Conservation (phyloP, 305 asterid genomes). For the Caryopteris hybrid region DNA sequence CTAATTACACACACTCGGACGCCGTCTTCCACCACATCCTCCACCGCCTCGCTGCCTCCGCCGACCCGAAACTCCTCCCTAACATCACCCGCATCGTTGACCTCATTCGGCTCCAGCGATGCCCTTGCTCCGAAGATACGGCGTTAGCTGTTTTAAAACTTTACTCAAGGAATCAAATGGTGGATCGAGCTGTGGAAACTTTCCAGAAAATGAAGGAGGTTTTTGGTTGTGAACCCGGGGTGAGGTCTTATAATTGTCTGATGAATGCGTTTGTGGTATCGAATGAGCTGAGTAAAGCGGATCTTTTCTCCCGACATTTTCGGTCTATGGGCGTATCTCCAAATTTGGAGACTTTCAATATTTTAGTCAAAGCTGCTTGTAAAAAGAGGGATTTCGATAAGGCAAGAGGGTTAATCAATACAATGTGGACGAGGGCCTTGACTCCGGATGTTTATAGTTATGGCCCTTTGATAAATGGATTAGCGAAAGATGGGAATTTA, state of each 20-base stretch:
- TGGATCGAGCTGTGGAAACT: slow-evolving; percentile 52
- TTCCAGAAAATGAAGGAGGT: slow-evolving; percentile 67
- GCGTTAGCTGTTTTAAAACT: slow-evolving; percentile 54
- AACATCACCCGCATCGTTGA: slow-evolving; percentile 43
- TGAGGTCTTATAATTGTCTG: slow-evolving; percentile 69
- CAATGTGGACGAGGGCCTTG: slow-evolving; percentile 45
- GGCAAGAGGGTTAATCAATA: slow-evolving; percentile 43
- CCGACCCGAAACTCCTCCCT: slow-evolving; percentile 35
- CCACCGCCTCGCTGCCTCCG: slow-evolving; percentile 61
- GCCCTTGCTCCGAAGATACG: slow-evolving; percentile 63
- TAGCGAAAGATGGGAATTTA: slow-evolving; percentile 55
- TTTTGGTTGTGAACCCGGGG: slow-evolving; percentile 71
- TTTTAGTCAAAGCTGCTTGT: slow-evolving; percentile 64
- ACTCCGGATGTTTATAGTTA: slow-evolving; percentile 68
- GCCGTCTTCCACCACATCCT: slow-evolving; percentile 68
- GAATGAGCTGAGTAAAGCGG: slow-evolving; percentile 60
- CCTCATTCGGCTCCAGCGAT: slow-evolving; percentile 46
- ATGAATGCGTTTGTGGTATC: slow-evolving; percentile 69
- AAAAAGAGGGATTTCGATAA: slow-evolving; percentile 46
- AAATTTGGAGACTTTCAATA: slow-evolving; percentile 59
- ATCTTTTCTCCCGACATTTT: slow-evolving; percentile 54
- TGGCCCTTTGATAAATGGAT: slow-evolving; percentile 67
- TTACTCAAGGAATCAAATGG: slow-evolving; percentile 51
- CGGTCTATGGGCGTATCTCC: slow-evolving; percentile 59
- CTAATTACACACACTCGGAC: slow-evolving; percentile 45